Base-by-base conservation (phyloP, 164 flowering plant species). In the Amborella trichopoda region DNA sequence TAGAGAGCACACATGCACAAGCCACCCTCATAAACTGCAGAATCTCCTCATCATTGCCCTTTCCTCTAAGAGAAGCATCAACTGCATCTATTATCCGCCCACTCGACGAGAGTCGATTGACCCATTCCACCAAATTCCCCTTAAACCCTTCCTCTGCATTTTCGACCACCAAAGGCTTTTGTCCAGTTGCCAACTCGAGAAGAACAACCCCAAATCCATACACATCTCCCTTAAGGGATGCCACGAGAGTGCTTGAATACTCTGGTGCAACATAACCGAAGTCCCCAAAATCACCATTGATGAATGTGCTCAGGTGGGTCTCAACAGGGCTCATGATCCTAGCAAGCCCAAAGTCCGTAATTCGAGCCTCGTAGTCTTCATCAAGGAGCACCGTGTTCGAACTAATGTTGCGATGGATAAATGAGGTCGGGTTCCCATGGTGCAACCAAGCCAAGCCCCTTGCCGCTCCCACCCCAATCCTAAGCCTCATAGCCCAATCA, bases 361-460 rank as follows among this genome's bases (percentile, higher is more conserved):
- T 67, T 44, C 87, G 49, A 8, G 80, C 71, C 42, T 78, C 81
- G 23, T 61, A 61, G 50, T 81, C 86, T 25, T 81, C 83, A 46
- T 81, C 83, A 13, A 82, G 67, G 40, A 82, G 69, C 27, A 82
- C 58, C 39, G 66, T 71, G 54, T 62, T 66, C 1, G 91, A 75
- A 56, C 83, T 65, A 16, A 82, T 65, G 53, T 75, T 73, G 50
- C 71, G 76, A 37, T 74, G 83, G 60, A 75, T 24, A 46, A 52
- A 49, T 0, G 83, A 70, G 0, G 80, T 78, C 37, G 69, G 76
- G 49, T 72, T 66, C 0, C 73, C 78, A 51, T 78, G 81, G 63
- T 78, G 91, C 37, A 81, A 77, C 91, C 91, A 81, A 49, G 83
- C 83, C 6, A 82, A 63, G 25, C 86, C 91, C 34, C 77, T 67